Conservation (phyloP, 2,329 filamentous ascomycete species). For the Pseudophaeomoniella oleicola region DNA sequence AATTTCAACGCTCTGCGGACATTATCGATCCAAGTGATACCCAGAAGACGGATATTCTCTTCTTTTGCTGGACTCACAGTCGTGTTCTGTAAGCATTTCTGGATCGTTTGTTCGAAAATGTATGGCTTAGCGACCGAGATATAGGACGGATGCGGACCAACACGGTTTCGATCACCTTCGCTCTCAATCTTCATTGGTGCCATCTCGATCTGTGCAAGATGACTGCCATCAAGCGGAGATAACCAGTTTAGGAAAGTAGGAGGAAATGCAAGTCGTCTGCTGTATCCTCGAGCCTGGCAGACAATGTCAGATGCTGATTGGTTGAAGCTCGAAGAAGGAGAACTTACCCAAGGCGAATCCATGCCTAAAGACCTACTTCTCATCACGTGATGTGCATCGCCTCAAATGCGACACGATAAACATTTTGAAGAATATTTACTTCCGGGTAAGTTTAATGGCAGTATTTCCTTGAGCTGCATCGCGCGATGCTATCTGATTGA, state of each 20-base stretch:
- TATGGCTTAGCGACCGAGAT: constrained; percentile 59
- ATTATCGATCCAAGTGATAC: constrained; percentile 77
- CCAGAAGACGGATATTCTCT: constrained; percentile 66
- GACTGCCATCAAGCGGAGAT: constrained; percentile 1
- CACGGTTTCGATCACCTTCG: background rate
- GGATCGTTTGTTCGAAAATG: constrained; percentile 66
- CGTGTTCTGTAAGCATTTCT: constrained; percentile 54
- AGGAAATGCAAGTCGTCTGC: background rate
- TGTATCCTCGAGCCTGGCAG: background rate
- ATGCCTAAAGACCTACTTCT: too few species aligned
- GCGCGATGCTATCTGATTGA: too few species aligned
- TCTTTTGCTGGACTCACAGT: constrained; percentile 65
- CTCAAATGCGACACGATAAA: too few species aligned
- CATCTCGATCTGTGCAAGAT: background rate
- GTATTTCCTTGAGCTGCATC: too few species aligned
- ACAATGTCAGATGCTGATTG: background rate
- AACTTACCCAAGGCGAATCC: background rate
- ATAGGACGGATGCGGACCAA: constrained; percentile 45
- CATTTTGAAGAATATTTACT: too few species aligned
- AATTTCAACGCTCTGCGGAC: constrained; percentile 66
- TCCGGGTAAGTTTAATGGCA: too few species aligned
- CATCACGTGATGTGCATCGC: too few species aligned
- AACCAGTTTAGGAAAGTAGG: constrained; percentile 1
- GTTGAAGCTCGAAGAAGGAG: background rate
- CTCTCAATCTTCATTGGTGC: background rate